Evolutionary conservation across 1,284 basidiomycete genomes (phyloP).

Genomic region (Ceratobasidium sp.): DNA sequence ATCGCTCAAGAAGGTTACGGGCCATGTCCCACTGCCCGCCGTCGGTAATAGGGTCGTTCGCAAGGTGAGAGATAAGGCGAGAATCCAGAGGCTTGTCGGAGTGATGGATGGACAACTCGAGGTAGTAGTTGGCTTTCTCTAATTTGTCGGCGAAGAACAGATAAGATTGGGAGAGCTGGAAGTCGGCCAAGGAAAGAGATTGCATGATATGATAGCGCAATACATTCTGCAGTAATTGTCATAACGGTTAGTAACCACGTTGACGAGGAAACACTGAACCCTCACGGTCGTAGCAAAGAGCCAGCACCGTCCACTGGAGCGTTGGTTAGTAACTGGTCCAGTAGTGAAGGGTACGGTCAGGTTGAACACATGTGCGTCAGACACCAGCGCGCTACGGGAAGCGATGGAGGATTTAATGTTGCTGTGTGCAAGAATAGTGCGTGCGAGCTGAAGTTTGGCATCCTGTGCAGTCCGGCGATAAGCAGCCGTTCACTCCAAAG

Average conservation of each 20-base stretch:
- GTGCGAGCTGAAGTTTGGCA: constrained; percentile 80
- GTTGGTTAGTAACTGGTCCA: constrained; percentile 89
- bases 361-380: constrained; percentile 88
- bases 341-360: constrained; percentile 83
- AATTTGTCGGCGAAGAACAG: constrained; percentile 96
- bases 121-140: constrained; percentile 95
- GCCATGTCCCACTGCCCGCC: constrained; percentile 98
- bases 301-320: constrained; percentile 90
- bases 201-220: constrained; percentile 88
- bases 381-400: constrained; percentile 72
- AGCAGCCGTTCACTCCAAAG: not conserved
- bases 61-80: constrained; percentile 83
- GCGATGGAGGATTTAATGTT: constrained; percentile 77
- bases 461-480: constrained; percentile 49
- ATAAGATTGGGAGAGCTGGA: constrained; percentile 92
- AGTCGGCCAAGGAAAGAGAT: constrained; percentile 86
- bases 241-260: constrained; percentile 50
- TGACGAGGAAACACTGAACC: not conserved
- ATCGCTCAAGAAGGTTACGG: constrained; percentile 86
- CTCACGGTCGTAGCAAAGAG: constrained; percentile 83
- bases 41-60: constrained; percentile 85
- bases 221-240: constrained; percentile 66
- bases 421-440: constrained; percentile 83
- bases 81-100: constrained; percentile 86
- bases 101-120: constrained; percentile 89